Conservation (phyloP, 371 early-diverging fungal genomes). For the Funneliformis caledonium region DNA sequence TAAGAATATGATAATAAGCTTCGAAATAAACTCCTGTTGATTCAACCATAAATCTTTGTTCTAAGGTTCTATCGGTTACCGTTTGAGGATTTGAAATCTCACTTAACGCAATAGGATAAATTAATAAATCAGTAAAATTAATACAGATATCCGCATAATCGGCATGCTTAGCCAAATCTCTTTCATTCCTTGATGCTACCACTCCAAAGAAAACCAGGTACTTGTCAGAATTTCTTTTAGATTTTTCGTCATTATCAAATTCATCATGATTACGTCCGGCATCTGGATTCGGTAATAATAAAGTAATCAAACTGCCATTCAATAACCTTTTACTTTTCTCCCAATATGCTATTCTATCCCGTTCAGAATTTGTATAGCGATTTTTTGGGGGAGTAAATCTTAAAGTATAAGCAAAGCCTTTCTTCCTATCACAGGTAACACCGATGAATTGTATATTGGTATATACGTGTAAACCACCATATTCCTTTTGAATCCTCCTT, state of each 20-base stretch:
- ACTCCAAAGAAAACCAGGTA: conserved; percentile 44
- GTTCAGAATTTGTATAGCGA: not conserved
- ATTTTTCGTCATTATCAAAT: no score
- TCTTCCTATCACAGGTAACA: conserved; percentile 34
- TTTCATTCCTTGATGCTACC: conserved; percentile 43
- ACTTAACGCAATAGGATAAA: conserved; percentile 41
- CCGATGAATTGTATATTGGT: conserved; percentile 44
- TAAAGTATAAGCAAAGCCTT: conserved; percentile 42
- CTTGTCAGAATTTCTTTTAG: not conserved
- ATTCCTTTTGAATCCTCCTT: conserved; percentile 20
- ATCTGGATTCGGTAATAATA: conserved; percentile 42
- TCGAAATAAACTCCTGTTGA: conserved; percentile 52
- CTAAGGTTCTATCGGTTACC: not conserved
- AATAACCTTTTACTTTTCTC: conserved; percentile 45
- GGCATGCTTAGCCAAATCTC: conserved; percentile 40
- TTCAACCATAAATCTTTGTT: conserved; percentile 52
- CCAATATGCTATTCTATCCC: conserved; percentile 46
- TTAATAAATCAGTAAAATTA: conserved; percentile 40
- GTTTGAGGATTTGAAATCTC: not conserved
- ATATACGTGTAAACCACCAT: conserved; percentile 46
- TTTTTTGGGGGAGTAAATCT: conserved; percentile 42
- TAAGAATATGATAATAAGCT: conserved; percentile 55
- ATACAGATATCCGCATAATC: conserved; percentile 42
- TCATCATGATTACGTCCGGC: no score
- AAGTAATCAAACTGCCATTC: conserved; percentile 50